Conservation (phyloP, 2,329 filamentous ascomycete genomes). For the Xylogone sp. region DNA sequence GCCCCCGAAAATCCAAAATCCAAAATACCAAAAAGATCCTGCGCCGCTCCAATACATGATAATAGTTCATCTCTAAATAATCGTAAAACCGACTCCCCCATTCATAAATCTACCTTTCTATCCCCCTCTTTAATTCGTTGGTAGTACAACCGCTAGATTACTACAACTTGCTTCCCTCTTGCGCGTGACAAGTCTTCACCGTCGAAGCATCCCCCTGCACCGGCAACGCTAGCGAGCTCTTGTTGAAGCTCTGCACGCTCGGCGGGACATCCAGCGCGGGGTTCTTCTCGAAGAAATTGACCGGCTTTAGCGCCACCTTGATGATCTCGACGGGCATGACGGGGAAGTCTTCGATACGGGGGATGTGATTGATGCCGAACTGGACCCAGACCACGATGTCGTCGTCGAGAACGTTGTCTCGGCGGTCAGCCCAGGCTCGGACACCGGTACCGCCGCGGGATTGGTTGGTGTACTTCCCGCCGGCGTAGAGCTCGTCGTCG, state of each 20-base stretch:
- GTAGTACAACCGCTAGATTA: not conserved
- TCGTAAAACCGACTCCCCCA: too few relatives aligned
- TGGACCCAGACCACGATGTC: conserved; percentile 57
- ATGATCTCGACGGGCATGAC: conserved; percentile 62
- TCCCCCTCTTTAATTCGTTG: not conserved
- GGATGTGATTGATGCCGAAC: conserved; percentile 60
- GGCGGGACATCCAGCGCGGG: conserved; percentile 47
- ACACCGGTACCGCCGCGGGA: conserved; percentile 50
- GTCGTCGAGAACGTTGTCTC: conserved; percentile 43
- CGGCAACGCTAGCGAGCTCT: conserved; percentile 22
- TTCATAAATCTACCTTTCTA: not conserved
- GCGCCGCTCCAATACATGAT: too few relatives aligned
- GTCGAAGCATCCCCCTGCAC: conserved; percentile 13
- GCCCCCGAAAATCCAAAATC: not conserved
- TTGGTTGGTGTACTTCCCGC: conserved; percentile 54
- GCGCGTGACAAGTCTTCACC: conserved; percentile 21
- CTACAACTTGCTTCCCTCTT: conserved; percentile 16
- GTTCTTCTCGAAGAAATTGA: conserved; percentile 49
- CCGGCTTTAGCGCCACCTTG: conserved; percentile 44
- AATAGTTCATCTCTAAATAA: too few relatives aligned
- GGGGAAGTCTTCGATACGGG: conserved; percentile 62
- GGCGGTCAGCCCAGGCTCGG: conserved; percentile 48
- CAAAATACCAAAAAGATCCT: too few relatives aligned
- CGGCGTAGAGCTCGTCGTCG: conserved; percentile 49
- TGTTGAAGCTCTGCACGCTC: conserved; percentile 39